Evolutionary conservation across 176 grass and related monocot genomes (phyloP), one percentile per base, ranked within the genome.

Genomic region (Dendrocalamus sinicus): DNA sequence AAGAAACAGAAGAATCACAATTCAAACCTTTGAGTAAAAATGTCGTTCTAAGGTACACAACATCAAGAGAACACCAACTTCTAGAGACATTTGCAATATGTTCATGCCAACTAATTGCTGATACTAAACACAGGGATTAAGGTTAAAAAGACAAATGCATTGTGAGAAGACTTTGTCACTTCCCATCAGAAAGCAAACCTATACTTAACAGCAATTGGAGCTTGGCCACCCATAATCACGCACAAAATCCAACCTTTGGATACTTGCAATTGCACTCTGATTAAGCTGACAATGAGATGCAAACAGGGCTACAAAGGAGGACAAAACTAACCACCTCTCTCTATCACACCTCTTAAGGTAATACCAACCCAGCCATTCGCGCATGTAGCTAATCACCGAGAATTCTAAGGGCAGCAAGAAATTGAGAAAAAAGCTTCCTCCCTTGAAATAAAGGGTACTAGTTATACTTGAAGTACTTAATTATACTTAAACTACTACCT

Each of bases 1-100:
- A 61, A 70, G 9, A 75, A 84, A 54, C 52, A 43, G 8, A 58
- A 19, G 22, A 73, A 73, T 70, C 70, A 84, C 7, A 69, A 75
- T 71, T 44, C 22, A 68, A 77, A 65, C 26, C 13, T 16, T 65
- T 15, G 1, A 65, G 24, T 32, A 65, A 65, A 65, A 65, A 15
- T 65, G 13, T 30, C 15, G 32, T 41, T 70, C 5, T 14, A 67
- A 61, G 70, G 51, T 67, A 60, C 75, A 75, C 44, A 70, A 24
- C 53, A 15, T 17, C 74, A 22, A 9, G 50, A 61, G 32, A 70
- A 50, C 28, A 71, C 15, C 5, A 60, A 2, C 14, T 6, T 2
- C 14, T 44, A 72, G 30, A 75, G 52, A n/a, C 6, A 63, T 20
- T 75, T 69, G 30, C 4, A 8, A 53, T 45, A 11, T 73, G 24